Evolutionary conservation across 108 stramenopile genomes (phyloP).

Genomic region (Skeletonema costatum): DNA sequence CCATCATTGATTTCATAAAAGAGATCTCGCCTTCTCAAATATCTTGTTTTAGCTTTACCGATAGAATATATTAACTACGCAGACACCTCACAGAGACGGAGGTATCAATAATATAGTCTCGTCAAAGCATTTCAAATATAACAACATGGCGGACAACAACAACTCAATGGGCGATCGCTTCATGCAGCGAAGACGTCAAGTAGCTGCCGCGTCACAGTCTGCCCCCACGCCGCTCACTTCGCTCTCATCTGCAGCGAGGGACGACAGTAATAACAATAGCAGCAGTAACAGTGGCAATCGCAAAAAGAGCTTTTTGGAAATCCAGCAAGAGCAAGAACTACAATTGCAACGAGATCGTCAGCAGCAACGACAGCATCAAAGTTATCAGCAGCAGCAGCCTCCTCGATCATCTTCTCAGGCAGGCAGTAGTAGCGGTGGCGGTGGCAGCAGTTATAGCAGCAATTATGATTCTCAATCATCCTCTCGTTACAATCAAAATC

Average conservation of each 20-base stretch:
- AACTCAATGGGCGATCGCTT: constrained; percentile 17
- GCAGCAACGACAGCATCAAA: not conserved
- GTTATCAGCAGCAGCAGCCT: not conserved
- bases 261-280: not conserved
- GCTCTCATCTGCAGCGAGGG: not conserved
- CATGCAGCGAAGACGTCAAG: not conserved
- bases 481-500: not conserved
- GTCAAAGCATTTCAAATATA: too few relatives aligned
- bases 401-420: constrained; percentile 1
- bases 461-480: not conserved
- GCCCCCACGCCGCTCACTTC: not conserved
- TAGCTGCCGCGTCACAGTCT: constrained; percentile 5
- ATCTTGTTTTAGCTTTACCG: too few relatives aligned
- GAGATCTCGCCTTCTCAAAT: too few relatives aligned
- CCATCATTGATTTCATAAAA: too few relatives aligned
- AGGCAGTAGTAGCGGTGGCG: constrained; percentile 4
- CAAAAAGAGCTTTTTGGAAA: constrained; percentile 27
- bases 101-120: too few relatives aligned
- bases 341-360: constrained; percentile 10
- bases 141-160: not conserved
- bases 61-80: too few relatives aligned
- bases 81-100: too few relatives aligned
- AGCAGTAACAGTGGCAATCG: not conserved
- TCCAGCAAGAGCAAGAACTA: constrained; percentile 22
- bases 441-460: not conserved